Conservation (phyloP, 2,329 filamentous ascomycete genomes). For the Stylonectria norvegica region DNA sequence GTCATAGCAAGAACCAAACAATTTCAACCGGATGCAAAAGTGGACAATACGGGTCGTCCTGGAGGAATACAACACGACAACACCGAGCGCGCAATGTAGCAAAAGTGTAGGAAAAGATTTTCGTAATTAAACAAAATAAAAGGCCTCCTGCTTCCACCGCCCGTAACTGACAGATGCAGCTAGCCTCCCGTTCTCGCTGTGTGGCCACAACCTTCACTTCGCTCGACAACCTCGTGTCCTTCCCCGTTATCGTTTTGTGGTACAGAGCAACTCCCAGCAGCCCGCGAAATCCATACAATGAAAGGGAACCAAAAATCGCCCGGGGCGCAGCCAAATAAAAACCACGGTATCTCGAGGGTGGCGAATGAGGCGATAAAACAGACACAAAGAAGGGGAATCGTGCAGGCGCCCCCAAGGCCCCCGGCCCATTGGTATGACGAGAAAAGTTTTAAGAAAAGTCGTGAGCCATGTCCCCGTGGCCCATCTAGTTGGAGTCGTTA, state of each 20-base stretch:
- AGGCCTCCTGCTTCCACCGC: constrained; percentile 38
- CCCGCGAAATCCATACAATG: constrained; percentile 28
- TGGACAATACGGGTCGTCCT: constrained; percentile 5
- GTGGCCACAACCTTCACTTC: constrained; percentile 16
- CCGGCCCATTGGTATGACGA: constrained; percentile 28
- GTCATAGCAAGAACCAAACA: background rate
- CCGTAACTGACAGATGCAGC: constrained; percentile 33
- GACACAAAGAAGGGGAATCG: constrained; percentile 14
- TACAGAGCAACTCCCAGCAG: constrained; percentile 32
- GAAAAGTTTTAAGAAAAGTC: constrained; percentile 36
- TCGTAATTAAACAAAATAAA: constrained; percentile 54
- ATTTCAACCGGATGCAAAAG: constrained; percentile 3
- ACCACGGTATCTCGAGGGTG: constrained; percentile 21
- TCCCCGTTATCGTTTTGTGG: constrained; percentile 29
- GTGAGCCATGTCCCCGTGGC: constrained; percentile 39
- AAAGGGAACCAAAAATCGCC: constrained; percentile 29
- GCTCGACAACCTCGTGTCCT: constrained; percentile 19
- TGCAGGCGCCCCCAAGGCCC: constrained; percentile 19
- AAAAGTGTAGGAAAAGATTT: constrained; percentile 31
- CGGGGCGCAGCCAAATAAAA: constrained; percentile 27
- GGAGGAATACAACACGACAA: constrained; percentile 9
- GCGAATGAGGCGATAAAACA: constrained; percentile 16
- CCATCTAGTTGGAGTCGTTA: constrained; percentile 37
- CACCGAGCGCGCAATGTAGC: constrained; percentile 8
- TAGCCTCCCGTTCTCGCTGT: constrained; percentile 20